Conservation (phyloP, 1,284 basidiomycete species). For the Laetiporus sulphureus region DNA sequence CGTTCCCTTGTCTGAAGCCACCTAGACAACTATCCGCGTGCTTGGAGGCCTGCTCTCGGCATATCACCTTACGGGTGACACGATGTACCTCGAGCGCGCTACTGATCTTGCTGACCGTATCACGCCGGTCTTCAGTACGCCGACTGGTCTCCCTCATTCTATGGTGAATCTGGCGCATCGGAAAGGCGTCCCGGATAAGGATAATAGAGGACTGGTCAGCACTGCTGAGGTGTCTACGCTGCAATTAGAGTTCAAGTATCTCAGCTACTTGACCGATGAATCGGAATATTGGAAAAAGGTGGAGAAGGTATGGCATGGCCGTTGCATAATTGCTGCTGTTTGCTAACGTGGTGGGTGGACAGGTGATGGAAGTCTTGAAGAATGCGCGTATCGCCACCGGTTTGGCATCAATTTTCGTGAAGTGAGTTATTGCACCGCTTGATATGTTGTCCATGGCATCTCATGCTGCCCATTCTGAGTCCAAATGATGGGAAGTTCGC, state of each 20-base stretch:
- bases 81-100: conserved; percentile 70
- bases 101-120: conserved; percentile 81
- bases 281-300: conserved; percentile 77
- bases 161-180: conserved; percentile 70
- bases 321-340: too few relatives aligned
- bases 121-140: conserved; percentile 79
- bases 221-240: conserved; percentile 83
- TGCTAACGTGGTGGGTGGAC: conserved; percentile 7
- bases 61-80: conserved; percentile 65
- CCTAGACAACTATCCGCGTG: conserved; percentile 73
- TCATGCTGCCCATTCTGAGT: conserved; percentile 29
- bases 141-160: conserved; percentile 77
- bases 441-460: neutral
- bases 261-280: conserved; percentile 77
- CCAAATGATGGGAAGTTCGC: conserved; percentile 65
- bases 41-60: conserved; percentile 83
- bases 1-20: conserved; percentile 4
- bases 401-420: conserved; percentile 81
- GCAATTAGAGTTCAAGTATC: conserved; percentile 87
- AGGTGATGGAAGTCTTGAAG: conserved; percentile 74
- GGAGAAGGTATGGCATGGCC: conserved; percentile 52
- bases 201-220: conserved; percentile 65
- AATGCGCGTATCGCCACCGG: conserved; percentile 60
- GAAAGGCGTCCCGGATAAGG: conserved; percentile 57
- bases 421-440: conserved; percentile 35